Base-by-base conservation (phyloP, 2,329 filamentous ascomycete genomes). In the Diaporthe humulicola region DNA sequence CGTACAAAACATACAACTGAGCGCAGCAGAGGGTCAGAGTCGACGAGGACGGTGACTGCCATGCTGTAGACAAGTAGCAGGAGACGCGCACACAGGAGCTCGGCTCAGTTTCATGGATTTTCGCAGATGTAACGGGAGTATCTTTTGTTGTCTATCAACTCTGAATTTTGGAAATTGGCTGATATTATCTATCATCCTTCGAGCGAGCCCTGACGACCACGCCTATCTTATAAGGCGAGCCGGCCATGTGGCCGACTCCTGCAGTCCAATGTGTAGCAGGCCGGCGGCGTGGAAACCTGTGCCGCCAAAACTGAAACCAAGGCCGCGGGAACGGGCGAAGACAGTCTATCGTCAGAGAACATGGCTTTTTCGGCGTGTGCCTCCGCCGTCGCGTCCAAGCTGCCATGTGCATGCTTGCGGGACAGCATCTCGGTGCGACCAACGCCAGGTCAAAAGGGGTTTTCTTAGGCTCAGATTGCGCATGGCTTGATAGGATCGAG, bases 1-100 rank as follows among this genome's bases (percentile, higher is more conserved):
- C 91, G 86, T 71, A 95, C 92, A 81, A 93, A 94, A 60, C 85
- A 84, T 25, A 90, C 91, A 75, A 93, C 90, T 67, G 86, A 81
- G 42, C 85, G 83, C 81, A 91, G 85, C 77, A 94, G 86, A 73
- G 87, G 83, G 58, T 85, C 83, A 74, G 86, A 82, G 73, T 83
- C 79, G 73, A 81, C 74, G 64, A 77, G 69, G 60, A 79, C 71
- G 58, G 79, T 77, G 36, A 78, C 73, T 48, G 77, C 70, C 56
- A 74, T 70, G 60, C 25, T 69, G 64, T n/a, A n/a, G 64, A 67
- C 15, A 54, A 25, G 40, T 38, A 72, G 45, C 33, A 70, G 54
- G 28, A 48, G 30, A 33, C 60, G 45, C 25, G 52, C 38, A 36
- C 58, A 52, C 42, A 9, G 25, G 17, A 40, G 48, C 19, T 30